These are phyloP conservation scores for Pecoramyces ruminantium DNA, from an alignment of 192 early-diverging fungal species.

Conservation along the genomic window DNA sequence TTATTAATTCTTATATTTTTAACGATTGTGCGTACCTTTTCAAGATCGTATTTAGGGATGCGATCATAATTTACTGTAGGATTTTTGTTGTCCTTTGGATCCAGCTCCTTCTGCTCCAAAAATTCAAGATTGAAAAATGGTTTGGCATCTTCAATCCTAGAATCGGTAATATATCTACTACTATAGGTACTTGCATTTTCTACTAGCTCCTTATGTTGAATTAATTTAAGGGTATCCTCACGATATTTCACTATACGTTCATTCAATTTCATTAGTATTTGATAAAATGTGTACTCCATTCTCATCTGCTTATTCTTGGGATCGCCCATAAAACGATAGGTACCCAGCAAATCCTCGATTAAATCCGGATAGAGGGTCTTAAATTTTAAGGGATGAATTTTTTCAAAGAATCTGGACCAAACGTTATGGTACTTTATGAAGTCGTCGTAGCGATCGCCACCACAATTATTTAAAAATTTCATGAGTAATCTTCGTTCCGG, in stretches of 20 bases:
- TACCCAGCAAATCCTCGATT: background rate
- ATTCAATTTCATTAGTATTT: background rate
- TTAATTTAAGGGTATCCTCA: background rate
- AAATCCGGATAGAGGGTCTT: background rate
- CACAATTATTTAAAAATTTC: background rate
- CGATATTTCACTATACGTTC: background rate
- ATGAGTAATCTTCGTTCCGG: background rate
- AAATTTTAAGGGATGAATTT: background rate
- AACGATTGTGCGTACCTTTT: background rate
- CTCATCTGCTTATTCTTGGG: background rate
- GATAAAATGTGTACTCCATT: background rate
- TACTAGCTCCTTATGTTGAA: background rate
- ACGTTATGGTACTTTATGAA: background rate
- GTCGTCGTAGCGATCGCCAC: background rate
- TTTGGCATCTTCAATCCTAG: background rate
- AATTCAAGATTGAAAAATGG: background rate
- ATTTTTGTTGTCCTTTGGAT: background rate
- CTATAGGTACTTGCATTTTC: background rate
- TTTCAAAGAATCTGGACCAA: background rate
- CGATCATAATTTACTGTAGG: background rate
- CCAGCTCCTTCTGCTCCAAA: background rate
- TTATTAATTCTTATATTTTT: background rate
- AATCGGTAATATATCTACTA: background rate
- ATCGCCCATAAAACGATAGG: background rate
- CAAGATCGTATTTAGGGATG: background rate